Conservation (phyloP, 768 basidiomycete species). For the Scleroderma citrinum region DNA sequence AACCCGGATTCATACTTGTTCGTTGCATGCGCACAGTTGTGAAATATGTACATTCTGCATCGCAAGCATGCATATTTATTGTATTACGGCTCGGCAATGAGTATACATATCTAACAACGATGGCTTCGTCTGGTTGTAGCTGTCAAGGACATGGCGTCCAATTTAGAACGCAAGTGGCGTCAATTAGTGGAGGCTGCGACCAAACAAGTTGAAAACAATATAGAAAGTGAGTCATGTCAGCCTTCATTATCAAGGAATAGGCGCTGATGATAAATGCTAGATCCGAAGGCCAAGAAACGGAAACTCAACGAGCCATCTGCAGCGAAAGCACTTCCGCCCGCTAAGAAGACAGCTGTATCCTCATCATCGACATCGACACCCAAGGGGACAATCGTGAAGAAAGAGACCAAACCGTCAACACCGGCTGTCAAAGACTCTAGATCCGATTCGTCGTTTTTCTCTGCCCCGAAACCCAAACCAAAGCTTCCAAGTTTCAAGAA, state of each 20-base stretch:
- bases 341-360: constrained; percentile 58
- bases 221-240: constrained; percentile 73
- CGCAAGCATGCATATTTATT: constrained; percentile 24
- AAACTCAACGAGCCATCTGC: constrained; percentile 52
- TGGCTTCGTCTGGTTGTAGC: constrained; percentile 49
- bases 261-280: constrained; percentile 30
- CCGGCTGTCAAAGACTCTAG: constrained; percentile 64
- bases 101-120: constrained; percentile 63
- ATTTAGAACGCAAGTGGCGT: constrained; percentile 82
- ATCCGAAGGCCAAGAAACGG: constrained; percentile 66
- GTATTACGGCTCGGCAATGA: constrained; percentile 29
- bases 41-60: constrained; percentile 27
- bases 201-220: constrained; percentile 35
- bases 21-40: constrained; percentile 16
- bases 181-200: constrained; percentile 49
- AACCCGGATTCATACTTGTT: constrained; percentile 12
- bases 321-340: constrained; percentile 45
- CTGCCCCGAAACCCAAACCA: constrained; percentile 77
- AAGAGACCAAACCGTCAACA: constrained; percentile 39
- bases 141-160: constrained; percentile 90
- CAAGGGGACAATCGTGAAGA: constrained; percentile 45
- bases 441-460: constrained; percentile 85
- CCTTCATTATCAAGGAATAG: constrained; percentile 23
- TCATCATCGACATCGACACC: constrained; percentile 21
- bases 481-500: constrained; percentile 87